These are phyloP conservation scores for Chlamydomonas urium DNA, from an alignment of 139 green algal genomes.

Conservation along the genomic window DNA sequence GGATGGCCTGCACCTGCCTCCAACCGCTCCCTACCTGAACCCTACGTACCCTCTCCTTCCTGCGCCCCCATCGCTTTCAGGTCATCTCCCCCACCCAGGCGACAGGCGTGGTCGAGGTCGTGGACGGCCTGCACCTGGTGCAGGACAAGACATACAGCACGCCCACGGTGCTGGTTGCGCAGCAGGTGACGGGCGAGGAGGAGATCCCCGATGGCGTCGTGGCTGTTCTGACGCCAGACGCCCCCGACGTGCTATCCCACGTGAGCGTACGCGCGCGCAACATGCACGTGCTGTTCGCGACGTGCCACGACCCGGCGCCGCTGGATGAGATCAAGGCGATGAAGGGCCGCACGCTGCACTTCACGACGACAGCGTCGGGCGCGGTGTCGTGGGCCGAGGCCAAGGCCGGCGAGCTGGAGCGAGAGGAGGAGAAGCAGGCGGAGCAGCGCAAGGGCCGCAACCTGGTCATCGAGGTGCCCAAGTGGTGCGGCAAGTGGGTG, in stretches of 20 bases:
- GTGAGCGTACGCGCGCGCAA: constrained; percentile 88
- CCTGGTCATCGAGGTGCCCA: constrained; percentile 47
- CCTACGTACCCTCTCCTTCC: too few relatives aligned
- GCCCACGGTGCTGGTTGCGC: constrained; percentile 81
- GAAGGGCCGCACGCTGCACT: constrained; percentile 38
- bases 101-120: constrained; percentile 67
- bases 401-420: background rate
- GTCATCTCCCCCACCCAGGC: constrained; percentile 72
- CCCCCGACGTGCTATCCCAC: constrained; percentile 88
- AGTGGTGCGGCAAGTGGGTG: constrained; percentile 80
- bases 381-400: constrained; percentile 65
- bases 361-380: constrained; percentile 72
- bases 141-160: constrained; percentile 82
- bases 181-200: constrained; percentile 75
- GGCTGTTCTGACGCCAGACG: constrained; percentile 69
- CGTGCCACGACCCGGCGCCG: constrained; percentile 54
- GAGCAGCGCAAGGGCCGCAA: background rate
- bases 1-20: too few relatives aligned
- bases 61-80: too few relatives aligned
- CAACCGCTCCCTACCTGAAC: too few relatives aligned
- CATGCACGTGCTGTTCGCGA: constrained; percentile 69
- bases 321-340: constrained; percentile 41
- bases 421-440: constrained; percentile 5
- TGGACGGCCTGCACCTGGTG: constrained; percentile 71
- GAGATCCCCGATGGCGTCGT: constrained; percentile 90